These are phyloP conservation scores for Colletotrichum aenigma DNA, from an alignment of 2,329 filamentous ascomycete genomes.

Conservation along the genomic window DNA sequence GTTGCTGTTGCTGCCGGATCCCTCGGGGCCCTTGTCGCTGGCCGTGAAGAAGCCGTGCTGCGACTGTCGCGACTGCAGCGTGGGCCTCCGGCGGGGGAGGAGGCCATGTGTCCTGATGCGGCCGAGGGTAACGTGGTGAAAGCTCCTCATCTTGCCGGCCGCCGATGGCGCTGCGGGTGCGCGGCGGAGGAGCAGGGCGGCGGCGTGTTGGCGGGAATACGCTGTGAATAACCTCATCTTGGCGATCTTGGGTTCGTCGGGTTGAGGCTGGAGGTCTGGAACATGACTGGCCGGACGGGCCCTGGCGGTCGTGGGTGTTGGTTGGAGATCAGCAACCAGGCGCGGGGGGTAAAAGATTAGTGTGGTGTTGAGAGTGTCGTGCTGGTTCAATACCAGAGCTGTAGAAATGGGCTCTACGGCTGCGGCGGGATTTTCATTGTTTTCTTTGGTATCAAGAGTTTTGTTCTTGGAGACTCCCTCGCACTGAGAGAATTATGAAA, in stretches of 20 bases:
- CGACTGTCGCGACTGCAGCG: slow-evolving; percentile 19
- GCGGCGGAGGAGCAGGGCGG: background rate
- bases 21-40: slow-evolving; percentile 20
- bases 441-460: background rate
- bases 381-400: background rate
- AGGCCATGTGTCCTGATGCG: slow-evolving; percentile 15
- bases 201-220: background rate
- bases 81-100: background rate
- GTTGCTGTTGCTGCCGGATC: slow-evolving; percentile 9
- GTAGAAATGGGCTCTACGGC: background rate
- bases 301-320: background rate
- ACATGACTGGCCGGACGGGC: slow-evolving; percentile 14
- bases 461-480: background rate
- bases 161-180: background rate
- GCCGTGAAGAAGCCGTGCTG: slow-evolving; percentile 21
- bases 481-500: background rate
- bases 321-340: slow-evolving; percentile 2
- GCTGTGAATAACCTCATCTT: slow-evolving; percentile 13
- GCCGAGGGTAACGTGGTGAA: slow-evolving; percentile 11
- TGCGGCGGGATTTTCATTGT: background rate
- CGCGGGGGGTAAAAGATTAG: background rate
- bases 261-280: background rate
- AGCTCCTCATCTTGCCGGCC: background rate
- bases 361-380: background rate
- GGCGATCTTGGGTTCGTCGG: background rate